These are phyloP conservation scores for Chrysosporium queenslandicum DNA, from an alignment of 2,329 filamentous ascomycete genomes.

Conservation along the genomic window DNA sequence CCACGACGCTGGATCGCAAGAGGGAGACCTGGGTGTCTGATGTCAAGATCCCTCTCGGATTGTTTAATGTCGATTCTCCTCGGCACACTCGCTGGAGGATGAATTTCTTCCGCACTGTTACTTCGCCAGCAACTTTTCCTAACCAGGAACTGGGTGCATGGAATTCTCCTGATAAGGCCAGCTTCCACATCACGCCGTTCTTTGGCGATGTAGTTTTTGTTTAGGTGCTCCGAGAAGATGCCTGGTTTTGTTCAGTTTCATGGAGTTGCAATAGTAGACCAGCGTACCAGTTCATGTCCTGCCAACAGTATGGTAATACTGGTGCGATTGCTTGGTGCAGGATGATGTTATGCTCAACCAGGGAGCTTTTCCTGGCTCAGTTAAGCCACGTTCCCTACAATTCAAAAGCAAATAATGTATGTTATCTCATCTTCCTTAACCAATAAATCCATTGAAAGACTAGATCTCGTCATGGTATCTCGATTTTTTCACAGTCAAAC, in stretches of 20 bases:
- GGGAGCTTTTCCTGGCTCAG: not conserved
- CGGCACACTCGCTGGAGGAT: constrained; percentile 42
- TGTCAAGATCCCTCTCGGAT: constrained; percentile 38
- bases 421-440: too few species aligned
- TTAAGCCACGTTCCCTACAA: not conserved
- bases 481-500: not conserved
- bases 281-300: too few species aligned
- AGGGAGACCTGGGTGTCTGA: constrained; percentile 36
- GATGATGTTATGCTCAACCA: not conserved
- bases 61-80: constrained; percentile 43
- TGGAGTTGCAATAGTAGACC: not conserved
- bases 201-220: constrained; percentile 38
- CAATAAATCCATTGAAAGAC: not conserved
- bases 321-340: too few species aligned
- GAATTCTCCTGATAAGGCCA: constrained; percentile 39
- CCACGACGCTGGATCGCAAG: constrained; percentile 32
- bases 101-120: constrained; percentile 45
- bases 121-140: constrained; percentile 36
- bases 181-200: constrained; percentile 42
- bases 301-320: too few species aligned
- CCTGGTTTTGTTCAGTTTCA: not conserved
- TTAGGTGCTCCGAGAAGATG: constrained; percentile 13
- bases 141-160: constrained; percentile 29
- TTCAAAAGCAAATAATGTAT: not conserved
- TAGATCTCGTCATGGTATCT: not conserved